Base-by-base conservation (phyloP, 2,329 filamentous ascomycete genomes). In the Aspergillus sp. region DNA sequence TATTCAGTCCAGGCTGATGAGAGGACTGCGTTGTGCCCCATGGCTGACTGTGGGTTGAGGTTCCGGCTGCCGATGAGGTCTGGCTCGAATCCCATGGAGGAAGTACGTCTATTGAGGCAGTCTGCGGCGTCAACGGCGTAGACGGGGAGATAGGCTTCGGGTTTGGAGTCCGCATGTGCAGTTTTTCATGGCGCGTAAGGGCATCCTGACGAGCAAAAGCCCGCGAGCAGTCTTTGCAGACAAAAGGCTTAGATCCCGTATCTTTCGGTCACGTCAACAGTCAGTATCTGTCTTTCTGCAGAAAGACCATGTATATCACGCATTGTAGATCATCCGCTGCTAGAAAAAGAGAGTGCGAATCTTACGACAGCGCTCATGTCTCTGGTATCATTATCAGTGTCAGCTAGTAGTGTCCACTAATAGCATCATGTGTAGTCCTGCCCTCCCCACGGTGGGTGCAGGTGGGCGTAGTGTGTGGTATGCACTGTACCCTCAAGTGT, bases 171-270 rank as follows among this genome's bases (percentile, higher is more conserved):
- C 68, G 63, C 19, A 49, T 51, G 45, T 73, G 70, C 34, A 72
- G 57, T 52, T 66, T 71, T 50, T 70, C 65, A 60, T 72, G 70
- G 7, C 70, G 68, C 32, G 64, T 64, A n/a, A 72, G 63, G 10
- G 70, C 68, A 57, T 73, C 70, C 51, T 72, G 67, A 41, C 70
- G 62, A 12, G 67, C 65, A 55, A 73, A 73, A 3, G 68, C 63
- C 41, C 69, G 58, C 12, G 58, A 56, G 49, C 70, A 72, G 43
- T 65, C 57, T 55, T 64, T 66, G 52, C 70, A 73, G 41, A 62
- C 55, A 45, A 65, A 73, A 12, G 69, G 70, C 52, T 67, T 68
- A 7, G 63, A 62, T 41, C 68, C 68, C 39, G 68, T 70, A 50
- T 70, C 67, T 69, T 53, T 8, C 35, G 12, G n/a, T 29, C 27